A percentile compares a stretch with the other conserved stretches of the same genome.
Conservation (phyloP, 78 protist genomes). For the Polysphondylium violaceum region DNA sequence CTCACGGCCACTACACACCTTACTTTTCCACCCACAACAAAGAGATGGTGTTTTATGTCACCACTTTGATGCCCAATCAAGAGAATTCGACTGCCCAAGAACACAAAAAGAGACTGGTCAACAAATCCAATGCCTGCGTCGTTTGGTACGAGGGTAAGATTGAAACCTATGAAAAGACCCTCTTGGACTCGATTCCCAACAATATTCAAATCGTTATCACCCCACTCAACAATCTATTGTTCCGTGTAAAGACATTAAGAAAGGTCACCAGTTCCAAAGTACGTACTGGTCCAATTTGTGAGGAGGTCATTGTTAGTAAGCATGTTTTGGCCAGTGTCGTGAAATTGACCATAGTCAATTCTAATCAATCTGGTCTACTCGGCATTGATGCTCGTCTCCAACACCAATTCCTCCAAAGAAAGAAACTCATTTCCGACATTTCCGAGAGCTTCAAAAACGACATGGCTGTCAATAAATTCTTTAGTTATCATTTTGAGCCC, state of each 20-base stretch:
- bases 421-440: constrained; percentile 41
- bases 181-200: neutral
- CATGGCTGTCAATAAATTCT: constrained; percentile 24
- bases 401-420: constrained; percentile 34
- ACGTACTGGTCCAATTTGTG: constrained; percentile 50
- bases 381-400: neutral
- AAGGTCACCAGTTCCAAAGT: neutral
- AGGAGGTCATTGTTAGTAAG: constrained; percentile 43
- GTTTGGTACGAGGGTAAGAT: constrained; percentile 57
- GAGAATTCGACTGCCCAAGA: neutral
- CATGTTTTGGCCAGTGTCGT: constrained; percentile 20
- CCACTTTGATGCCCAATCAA: constrained; percentile 59
- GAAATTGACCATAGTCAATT: constrained; percentile 18
- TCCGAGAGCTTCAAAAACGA: constrained; percentile 49
- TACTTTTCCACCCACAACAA: constrained; percentile 32
- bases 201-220: constrained; percentile 56
- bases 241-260: constrained; percentile 19
- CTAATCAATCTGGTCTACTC: neutral
- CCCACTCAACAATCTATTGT: constrained; percentile 11
- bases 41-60: constrained; percentile 48
- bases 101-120: constrained; percentile 35
- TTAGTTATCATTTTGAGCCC: constrained; percentile 19
- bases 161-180: constrained; percentile 43
- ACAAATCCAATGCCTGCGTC: neutral
- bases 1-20: constrained; percentile 44